Percentiles rank a stretch among this genome's conserved stretches.
These are phyloP conservation scores for Gloeostereum incarnatum DNA, from an alignment of 768 basidiomycete genomes.

Conservation along the genomic window DNA sequence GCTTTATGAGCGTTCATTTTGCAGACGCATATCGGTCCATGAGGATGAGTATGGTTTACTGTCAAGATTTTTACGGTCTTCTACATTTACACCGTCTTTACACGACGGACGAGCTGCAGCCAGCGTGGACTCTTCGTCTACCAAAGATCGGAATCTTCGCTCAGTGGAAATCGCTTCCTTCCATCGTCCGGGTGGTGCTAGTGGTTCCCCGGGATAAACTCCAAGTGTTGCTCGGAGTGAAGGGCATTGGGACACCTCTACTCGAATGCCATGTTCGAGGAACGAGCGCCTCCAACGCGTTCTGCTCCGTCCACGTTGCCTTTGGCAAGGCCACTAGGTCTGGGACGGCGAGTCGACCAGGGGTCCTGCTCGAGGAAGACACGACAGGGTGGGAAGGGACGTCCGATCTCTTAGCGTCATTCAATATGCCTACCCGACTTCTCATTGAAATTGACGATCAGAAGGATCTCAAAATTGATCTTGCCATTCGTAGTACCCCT, in stretches of 20 bases:
- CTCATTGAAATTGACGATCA: conserved; percentile 7
- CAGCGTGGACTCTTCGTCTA: no score
- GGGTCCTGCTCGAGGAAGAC: conserved; percentile 12
- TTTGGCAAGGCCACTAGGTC: conserved; percentile 9
- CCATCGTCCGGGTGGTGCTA: conserved; percentile 9
- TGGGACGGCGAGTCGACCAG: conserved; percentile 8
- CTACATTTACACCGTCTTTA: conserved; percentile 30
- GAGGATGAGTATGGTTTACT: conserved; percentile 18
- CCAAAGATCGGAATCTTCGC: conserved; percentile 10
- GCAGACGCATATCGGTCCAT: conserved; percentile 10
- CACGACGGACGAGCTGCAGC: no score
- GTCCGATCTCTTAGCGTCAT: conserved; percentile 10
- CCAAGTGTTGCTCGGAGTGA: not conserved
- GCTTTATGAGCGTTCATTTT: conserved; percentile 15
- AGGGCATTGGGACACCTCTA: conserved; percentile 1
- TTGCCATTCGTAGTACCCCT: conserved; percentile 7
- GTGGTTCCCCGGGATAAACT: conserved; percentile 10
- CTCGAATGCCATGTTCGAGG: conserved; percentile 8
- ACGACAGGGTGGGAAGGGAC: conserved; percentile 9
- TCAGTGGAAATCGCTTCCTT: conserved; percentile 8
- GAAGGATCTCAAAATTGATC: conserved; percentile 5
- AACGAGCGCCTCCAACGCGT: conserved; percentile 5
- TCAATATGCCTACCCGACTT: conserved; percentile 9
- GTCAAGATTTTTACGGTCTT: conserved; percentile 38
- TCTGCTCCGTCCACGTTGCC: conserved; percentile 9